A percentile compares a stretch with the other conserved stretches of the same genome.
Conservation (phyloP, 805 yeast genomes). For the Henningerozyma blattae region DNA sequence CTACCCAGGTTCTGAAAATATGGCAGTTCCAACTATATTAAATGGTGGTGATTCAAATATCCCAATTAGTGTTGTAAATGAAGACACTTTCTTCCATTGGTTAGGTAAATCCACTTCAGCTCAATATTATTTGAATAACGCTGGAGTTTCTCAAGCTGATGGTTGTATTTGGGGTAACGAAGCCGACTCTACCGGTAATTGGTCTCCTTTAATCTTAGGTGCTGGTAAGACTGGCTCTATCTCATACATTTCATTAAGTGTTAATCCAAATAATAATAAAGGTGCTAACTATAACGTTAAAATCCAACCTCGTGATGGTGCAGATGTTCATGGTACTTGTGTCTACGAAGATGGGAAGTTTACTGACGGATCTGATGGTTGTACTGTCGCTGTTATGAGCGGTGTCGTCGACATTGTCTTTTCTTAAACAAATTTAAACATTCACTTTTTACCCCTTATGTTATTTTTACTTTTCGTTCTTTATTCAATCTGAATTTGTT, state of each 20-base stretch:
- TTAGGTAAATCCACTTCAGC: conserved; percentile 73
- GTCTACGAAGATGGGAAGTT: conserved; percentile 66
- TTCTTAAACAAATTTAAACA: no score
- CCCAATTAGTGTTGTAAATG: conserved; percentile 71
- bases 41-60: conserved; percentile 49
- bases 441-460: no score
- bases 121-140: conserved; percentile 94
- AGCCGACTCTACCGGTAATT: conserved; percentile 82
- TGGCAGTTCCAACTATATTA: conserved; percentile 87
- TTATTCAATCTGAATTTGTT: no score
- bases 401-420: conserved; percentile 55
- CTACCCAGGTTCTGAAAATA: conserved; percentile 98
- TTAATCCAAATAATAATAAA: conserved; percentile 78
- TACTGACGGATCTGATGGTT: conserved; percentile 63
- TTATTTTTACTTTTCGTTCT: no score
- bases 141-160: conserved; percentile 80
- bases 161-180: conserved; percentile 91
- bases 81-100: conserved; percentile 72
- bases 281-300: conserved; percentile 64
- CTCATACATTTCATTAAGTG: conserved; percentile 80
- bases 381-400: conserved; percentile 56
- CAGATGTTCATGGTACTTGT: conserved; percentile 64
- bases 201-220: conserved; percentile 95
- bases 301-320: conserved; percentile 62
- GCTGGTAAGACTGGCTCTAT: conserved; percentile 67